Evolutionary conservation across 352 stramenopile genomes (phyloP), one percentile per base, ranked within the genome.

Genomic region (Globisporangium uncinulatum): DNA sequence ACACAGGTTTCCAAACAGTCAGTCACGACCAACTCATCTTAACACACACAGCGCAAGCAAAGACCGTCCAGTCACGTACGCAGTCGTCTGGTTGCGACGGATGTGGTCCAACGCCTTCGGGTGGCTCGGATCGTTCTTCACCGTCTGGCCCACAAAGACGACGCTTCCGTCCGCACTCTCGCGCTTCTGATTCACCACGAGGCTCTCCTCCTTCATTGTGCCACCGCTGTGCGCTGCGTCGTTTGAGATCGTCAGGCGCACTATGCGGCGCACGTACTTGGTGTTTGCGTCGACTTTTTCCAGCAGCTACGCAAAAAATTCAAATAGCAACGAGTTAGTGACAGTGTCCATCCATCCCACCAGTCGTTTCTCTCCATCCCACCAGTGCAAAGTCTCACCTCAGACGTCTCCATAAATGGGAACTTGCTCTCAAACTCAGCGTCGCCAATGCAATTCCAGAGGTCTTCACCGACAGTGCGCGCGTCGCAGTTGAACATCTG

Each of bases 181-280:
- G n/a, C 79, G 81, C 70, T 91, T 91, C 57, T 91, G 79, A 54
- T 85, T 82, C 19, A 90, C 61, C 14, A 76, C 75, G 29, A 95
- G 62, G 17, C 73, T 85, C 63, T 95, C 85, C 54, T 91, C 81
- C 70, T 93, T 93, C 73, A 95, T 88, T 46, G 80, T 87, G 54
- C 80, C 74, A 32, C 76, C 79, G n/a, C 67, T 70, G 45, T 88
- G 74, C 29, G 74, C 73, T 14, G 70, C 69, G 29, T 91, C 81
- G 54, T 71, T 90, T 31, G 78, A 83, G 67, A 92, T 84, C 29
- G 82, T 89, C 31, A 95, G 65, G 65, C 89, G 92, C 34, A 92
- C 67, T 13, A 95, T 73, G 39, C 83, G 79, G 14, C 81, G 85
- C 31, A 92, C 67, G 63, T 95, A 95, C 67, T 91, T 92, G 48